Percentiles rank a stretch among this genome's conserved stretches.
phyloP scores from a whole-genome alignment of 2,329 filamentous ascomycete genomes.

The Chaetomiaceae sp. region DNA sequence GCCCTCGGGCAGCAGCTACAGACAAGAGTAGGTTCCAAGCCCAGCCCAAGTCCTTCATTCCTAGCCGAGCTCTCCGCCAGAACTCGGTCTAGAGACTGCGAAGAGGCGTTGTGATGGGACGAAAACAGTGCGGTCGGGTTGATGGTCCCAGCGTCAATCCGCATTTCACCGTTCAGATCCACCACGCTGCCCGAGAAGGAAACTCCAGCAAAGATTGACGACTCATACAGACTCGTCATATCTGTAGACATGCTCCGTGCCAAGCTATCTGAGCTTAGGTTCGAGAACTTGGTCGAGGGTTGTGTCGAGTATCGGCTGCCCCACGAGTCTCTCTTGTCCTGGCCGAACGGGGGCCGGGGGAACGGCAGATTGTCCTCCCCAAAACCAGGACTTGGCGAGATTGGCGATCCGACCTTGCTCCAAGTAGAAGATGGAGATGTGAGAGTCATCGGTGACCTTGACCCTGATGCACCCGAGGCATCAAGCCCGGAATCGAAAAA shows the following conservation, averaged over 20 bases:
- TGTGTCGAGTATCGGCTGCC: slow-evolving; percentile 19
- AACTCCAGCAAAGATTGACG: slow-evolving; percentile 10
- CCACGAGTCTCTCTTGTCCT: slow-evolving; percentile 18
- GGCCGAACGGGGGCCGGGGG: not conserved
- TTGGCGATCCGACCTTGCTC: slow-evolving; percentile 6
- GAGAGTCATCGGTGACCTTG: slow-evolving; percentile 2
- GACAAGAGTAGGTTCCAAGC: slow-evolving; percentile 11
- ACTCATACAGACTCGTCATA: slow-evolving; percentile 25
- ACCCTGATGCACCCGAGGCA: not conserved
- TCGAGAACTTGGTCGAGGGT: slow-evolving; percentile 21
- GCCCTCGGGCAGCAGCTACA: slow-evolving; percentile 25
- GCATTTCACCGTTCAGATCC: slow-evolving; percentile 7
- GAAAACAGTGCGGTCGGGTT: slow-evolving; percentile 13
- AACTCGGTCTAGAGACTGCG: slow-evolving; percentile 7
- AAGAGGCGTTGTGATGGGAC: not conserved
- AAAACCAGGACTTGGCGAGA: not conserved
- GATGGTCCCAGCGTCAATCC: slow-evolving; percentile 8
- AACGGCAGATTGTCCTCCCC: slow-evolving; percentile 4
- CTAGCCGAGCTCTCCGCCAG: not conserved
- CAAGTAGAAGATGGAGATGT: slow-evolving; percentile 8
- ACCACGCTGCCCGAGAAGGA: slow-evolving; percentile 11
- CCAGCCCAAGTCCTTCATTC: not conserved
- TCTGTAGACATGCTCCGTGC: slow-evolving; percentile 23
- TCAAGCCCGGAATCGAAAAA: slow-evolving; percentile 26
- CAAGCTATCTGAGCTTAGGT: slow-evolving; percentile 23